Conservation (phyloP, 2,329 filamentous ascomycete genomes). For the Sporothrix curviconia region DNA sequence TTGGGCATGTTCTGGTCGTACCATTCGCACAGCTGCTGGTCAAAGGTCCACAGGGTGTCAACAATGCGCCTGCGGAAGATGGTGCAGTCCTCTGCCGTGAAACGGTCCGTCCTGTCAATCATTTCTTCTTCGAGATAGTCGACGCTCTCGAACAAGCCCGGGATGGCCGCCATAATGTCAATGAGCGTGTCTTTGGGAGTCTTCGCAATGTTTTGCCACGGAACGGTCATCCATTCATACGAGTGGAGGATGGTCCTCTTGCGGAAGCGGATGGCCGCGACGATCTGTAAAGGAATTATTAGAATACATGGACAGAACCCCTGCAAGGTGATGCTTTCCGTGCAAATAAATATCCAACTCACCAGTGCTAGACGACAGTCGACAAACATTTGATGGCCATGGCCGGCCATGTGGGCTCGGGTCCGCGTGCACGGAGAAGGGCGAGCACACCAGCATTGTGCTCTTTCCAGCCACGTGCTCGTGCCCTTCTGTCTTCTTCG, state of each 20-base stretch:
- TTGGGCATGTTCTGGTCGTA: slow-evolving; percentile 12
- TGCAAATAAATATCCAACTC: slow-evolving; percentile 4
- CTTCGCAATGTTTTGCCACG: slow-evolving; percentile 19
- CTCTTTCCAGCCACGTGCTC: slow-evolving; percentile 18
- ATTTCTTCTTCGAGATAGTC: slow-evolving; percentile 13
- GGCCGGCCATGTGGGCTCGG: slow-evolving; percentile 16
- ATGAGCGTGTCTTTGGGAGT: slow-evolving; percentile 19
- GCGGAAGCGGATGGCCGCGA: slow-evolving; percentile 14
- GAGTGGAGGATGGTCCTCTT: slow-evolving; percentile 17
- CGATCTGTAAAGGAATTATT: slow-evolving; percentile 18
- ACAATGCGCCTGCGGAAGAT: background rate
- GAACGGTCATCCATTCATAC: slow-evolving; percentile 20
- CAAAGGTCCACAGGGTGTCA: slow-evolving; percentile 11
- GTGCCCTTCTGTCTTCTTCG: slow-evolving; percentile 18
- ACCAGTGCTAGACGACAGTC: slow-evolving; percentile 19
- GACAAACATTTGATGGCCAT: slow-evolving; percentile 21
- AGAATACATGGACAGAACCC: too few relatives aligned
- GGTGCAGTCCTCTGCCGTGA: background rate
- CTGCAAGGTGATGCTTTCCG: too few relatives aligned
- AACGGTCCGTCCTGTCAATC: too few relatives aligned
- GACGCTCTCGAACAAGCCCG: slow-evolving; percentile 18
- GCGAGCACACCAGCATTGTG: slow-evolving; percentile 19
- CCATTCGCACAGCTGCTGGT: slow-evolving; percentile 18
- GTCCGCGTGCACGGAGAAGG: slow-evolving; percentile 16
- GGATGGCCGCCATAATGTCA: slow-evolving; percentile 20